Percentiles rank a stretch among this genome's conserved stretches.
These are phyloP conservation scores for Chlamydomonas sphaeroides DNA, from an alignment of 139 green algal genomes.

Conservation along the genomic window DNA sequence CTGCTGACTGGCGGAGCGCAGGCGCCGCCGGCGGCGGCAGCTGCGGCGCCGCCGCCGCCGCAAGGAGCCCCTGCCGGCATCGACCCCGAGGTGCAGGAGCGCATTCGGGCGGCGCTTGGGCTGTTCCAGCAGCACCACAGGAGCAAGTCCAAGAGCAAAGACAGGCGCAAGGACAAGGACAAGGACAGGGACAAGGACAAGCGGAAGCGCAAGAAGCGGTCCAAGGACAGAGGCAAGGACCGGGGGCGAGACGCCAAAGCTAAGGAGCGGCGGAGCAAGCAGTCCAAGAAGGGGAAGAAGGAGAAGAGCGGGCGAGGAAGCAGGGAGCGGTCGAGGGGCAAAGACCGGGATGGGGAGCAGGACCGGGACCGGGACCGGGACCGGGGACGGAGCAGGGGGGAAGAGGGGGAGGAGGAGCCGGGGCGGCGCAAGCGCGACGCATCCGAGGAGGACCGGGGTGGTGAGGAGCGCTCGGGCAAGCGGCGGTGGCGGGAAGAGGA, in stretches of 20 bases:
- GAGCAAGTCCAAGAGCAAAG: background rate
- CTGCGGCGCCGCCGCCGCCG: background rate
- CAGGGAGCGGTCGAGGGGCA: too few species aligned
- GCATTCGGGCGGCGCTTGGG: slow-evolving; percentile 48
- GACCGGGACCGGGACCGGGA: slow-evolving; percentile 74
- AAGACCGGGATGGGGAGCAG: slow-evolving; percentile 74
- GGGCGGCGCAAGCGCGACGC: background rate
- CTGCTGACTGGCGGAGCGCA: background rate
- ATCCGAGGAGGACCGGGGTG: too few species aligned
- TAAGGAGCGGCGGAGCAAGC: background rate
- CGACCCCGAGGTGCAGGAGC: slow-evolving; percentile 48
- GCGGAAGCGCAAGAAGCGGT: background rate
- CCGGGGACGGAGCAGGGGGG: background rate
- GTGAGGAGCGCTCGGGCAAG: too few species aligned
- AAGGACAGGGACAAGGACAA: slow-evolving; percentile 4
- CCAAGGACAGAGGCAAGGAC: background rate
- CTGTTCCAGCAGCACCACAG: slow-evolving; percentile 35
- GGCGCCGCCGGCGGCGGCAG: background rate
- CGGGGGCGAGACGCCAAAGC: background rate
- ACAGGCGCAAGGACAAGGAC: slow-evolving; percentile 5
- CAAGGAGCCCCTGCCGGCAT: background rate
- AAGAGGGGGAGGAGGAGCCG: background rate
- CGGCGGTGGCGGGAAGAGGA: too few species aligned
- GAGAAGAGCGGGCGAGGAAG: too few species aligned
- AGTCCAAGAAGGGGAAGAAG: background rate